Base-by-base conservation (phyloP, 345 rosid species). In the Euclidium syriacum region DNA sequence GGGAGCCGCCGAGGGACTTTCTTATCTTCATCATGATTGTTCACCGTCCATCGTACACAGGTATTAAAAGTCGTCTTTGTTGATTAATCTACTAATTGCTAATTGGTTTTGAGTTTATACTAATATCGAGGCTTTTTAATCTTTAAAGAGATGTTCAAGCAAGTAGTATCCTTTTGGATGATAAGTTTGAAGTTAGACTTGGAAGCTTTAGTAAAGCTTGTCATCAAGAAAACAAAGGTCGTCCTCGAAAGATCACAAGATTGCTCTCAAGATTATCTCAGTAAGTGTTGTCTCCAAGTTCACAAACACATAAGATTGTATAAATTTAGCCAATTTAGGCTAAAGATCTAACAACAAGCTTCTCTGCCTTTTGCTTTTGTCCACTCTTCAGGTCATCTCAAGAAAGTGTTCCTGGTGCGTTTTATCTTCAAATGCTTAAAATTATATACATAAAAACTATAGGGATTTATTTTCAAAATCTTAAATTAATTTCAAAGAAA, bases 111-210 rank as follows among this genome's bases (percentile, higher is more conserved):
- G n/a, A n/a, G n/a, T n/a, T n/a, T n/a, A n/a, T 10, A 61, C 19
- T 39, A 32, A 55, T 33, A 44, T 24, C 29, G 24, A 54, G 27
- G 9, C 11, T 20, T 64, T 48, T 52, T 36, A 22, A 60, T 35
- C 15, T 52, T 35, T 43, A 33, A 17, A 92, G 99, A 68, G 99
- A 90, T 85, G 67, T 94, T 71, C 96, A 85, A 81, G 95, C 96
- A 18, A 83, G 97, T 77, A 94, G 99, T 75, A 84, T 94, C 64
- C 87, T 94, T 56, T 84, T 94, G 8, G 98, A 92, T 58, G 96
- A 92, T 67, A 90, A 90, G 73, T 92, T 83, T 55, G 98, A 92
- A 75, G 98, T 92, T 20, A 82, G 99, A 44, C 86, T 92, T 29
- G 99, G 97, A 46, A 92, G 99, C 78, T 73, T 92, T 59, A 84